Base-by-base conservation (phyloP, 116 monocot genomes). In the Trichopus zeylanicus region DNA sequence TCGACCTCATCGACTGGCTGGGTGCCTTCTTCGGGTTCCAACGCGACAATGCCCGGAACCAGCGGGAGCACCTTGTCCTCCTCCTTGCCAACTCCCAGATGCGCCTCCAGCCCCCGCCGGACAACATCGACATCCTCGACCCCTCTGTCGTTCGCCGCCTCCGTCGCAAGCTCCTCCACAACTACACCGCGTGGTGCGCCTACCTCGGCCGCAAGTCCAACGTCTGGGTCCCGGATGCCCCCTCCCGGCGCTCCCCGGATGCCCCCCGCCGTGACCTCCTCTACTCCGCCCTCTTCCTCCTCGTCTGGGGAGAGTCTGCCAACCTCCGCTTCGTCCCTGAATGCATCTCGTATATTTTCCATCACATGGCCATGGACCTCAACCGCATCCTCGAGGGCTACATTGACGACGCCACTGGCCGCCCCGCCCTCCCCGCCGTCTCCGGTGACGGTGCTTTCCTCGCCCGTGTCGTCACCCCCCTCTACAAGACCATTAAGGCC, bases 61-160 rank as follows among this genome's bases (percentile, higher is more conserved):
- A 98, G 78, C 68, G 91, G 22, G 98, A 98, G 75, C 98, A 98
- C 64, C 72, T 98, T 18, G 82, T 98, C 37, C 91, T 98, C 49
- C 87, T 88, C 72, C 82, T 98, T 29, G 79, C 98, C 28, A 98
- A 98, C 68, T 72, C 87, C 26, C 98, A 98, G 75, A 98, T 98
- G 98, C 91, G 85, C 21, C 70, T 88, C 46, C 75, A 75, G 59
- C 71, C 84, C 2, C 73, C 77, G 7, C 81, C 81, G 3, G 80
- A 88, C 64, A 68, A 79, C 69, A 78, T 81, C 46, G 91, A 98
- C 59, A 53, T 66, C 20, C 85, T 98, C 52, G 82, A 91, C 9
- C 57, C 77, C 26, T 24, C 28, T 33, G 84, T 98, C 29, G 75
- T 84, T 31, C 79, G 88, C 18, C 55, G 64, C 26, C 57, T 85